Evolutionary conservation across 2,329 filamentous ascomycete species (phyloP).

Genomic region (Colletotrichum sp.): DNA sequence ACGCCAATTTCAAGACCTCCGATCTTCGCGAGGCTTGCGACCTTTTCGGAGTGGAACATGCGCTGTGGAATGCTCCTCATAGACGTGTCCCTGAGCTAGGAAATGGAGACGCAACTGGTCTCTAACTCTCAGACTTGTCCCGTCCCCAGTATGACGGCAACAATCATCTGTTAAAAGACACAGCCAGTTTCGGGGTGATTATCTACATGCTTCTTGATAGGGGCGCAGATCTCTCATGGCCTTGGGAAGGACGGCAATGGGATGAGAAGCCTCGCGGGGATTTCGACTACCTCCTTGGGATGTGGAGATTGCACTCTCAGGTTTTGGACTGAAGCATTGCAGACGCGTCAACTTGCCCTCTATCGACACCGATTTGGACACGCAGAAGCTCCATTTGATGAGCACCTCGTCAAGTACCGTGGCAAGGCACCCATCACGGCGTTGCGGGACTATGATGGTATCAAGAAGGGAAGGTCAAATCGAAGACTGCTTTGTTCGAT

Average conservation of each 20-base stretch:
- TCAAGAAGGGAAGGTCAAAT: neutral
- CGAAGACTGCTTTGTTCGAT: neutral
- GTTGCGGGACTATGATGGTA: conserved; percentile 16
- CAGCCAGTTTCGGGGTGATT: conserved; percentile 26
- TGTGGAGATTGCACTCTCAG: neutral
- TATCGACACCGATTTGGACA: fast-evolving
- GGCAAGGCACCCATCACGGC: neutral
- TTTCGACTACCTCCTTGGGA: neutral
- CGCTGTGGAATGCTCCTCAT: neutral
- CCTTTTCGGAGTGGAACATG: conserved; percentile 19
- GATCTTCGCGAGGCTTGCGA: conserved; percentile 23
- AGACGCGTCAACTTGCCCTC: neutral
- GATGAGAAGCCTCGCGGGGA: neutral
- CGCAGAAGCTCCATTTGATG: neutral
- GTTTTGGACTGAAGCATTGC: neutral
- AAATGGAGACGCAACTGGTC: neutral
- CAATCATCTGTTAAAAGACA: neutral
- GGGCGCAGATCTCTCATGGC: conserved; percentile 13
- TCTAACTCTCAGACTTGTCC: neutral
- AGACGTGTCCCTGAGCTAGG: neutral
- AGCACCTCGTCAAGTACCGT: neutral
- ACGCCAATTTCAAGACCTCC: conserved; percentile 16
- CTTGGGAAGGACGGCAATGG: neutral
- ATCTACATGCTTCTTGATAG: conserved; percentile 24
- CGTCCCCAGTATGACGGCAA: neutral